These are phyloP conservation scores for Podila clonocystis DNA, from an alignment of 192 early-diverging fungal genomes.

Conservation along the genomic window DNA sequence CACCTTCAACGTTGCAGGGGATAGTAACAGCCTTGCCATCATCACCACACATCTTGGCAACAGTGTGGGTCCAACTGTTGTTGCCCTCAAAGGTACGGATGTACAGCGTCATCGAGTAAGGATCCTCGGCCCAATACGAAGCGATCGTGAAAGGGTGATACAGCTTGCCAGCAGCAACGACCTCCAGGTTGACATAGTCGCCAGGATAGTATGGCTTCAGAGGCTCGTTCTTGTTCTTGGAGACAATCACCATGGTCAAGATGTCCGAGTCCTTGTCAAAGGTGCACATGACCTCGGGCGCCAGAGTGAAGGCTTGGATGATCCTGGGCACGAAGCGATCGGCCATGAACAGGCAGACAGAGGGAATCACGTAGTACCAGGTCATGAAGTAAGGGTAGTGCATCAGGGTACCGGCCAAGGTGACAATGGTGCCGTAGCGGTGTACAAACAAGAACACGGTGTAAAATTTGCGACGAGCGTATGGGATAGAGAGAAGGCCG, in stretches of 20 bases:
- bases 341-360: background rate
- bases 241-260: constrained; percentile 6
- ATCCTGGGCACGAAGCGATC: constrained; percentile 25
- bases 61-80: constrained; percentile 7
- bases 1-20: constrained; percentile 7
- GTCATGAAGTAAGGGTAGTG: background rate
- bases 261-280: constrained; percentile 12
- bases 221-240: constrained; percentile 4
- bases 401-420: background rate
- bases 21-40: background rate
- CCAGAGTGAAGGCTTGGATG: constrained; percentile 4
- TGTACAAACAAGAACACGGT: background rate
- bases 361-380: constrained; percentile 6
- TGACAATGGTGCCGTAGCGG: constrained; percentile 1
- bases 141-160: constrained; percentile 23
- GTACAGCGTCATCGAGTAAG: constrained; percentile 17
- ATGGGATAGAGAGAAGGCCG: background rate
- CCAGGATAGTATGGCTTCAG: constrained; percentile 24
- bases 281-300: constrained; percentile 3
- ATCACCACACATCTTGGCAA: constrained; percentile 2
- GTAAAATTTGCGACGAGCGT: background rate
- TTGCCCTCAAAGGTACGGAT: constrained; percentile 7
- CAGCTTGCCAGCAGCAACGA: background rate
- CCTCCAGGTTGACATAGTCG: constrained; percentile 16
- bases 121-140: constrained; percentile 24